Evolutionary conservation across 495 filamentous ascomycete genomes (phyloP), one percentile per base, ranked within the genome.

Genomic region (Thermothielavioides terrestris): DNA sequence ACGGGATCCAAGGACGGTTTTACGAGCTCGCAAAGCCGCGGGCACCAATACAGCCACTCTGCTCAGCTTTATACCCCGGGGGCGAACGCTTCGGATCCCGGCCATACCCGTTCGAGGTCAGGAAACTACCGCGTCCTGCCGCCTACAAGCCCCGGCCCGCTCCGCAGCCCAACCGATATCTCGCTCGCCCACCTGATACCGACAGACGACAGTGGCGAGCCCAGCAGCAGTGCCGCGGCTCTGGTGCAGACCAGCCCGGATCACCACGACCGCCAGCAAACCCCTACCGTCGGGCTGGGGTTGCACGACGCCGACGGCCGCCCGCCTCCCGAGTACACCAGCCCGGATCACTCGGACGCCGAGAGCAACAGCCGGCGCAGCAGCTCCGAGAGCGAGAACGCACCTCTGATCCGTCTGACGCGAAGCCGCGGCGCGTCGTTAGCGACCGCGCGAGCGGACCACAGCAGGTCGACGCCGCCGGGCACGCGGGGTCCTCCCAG

Each of bases 151-250:
- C 94, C 92, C 3, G 92, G 94, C 1, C 92, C 92, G 2, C 75
- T 87, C 36, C 81, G 92, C 45, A 89, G 84, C 55, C 89, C 92
- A n/a, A 96, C 91, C 22, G 92, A 98, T 61, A 98, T 98, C 50
- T 95, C 89, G 4, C 80, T 98, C 22, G 89, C 92, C 9, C 76
- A 79, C 28, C 64, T 83, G 28, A 77, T 83, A 28, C 87, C 84
- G 2, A 73, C 86, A 40, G 86, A 89, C 50, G 83, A 86, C 60
- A 69, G 72, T 18, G 89, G 85, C n/a, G 88, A 92, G 65, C 79
- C 79, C 20, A 91, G 84, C 56, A 71, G 74, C 49, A 72, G 66
- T 41, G 68, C 74, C 22, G 67, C 65, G 15, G 62, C 57, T 28
- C 36, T 46, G 2, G 42, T 41, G 5, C 36, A 42, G 1, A 56